Evolutionary conservation across 768 basidiomycete genomes (phyloP).

Genomic region (Russula griseocarnosa): DNA sequence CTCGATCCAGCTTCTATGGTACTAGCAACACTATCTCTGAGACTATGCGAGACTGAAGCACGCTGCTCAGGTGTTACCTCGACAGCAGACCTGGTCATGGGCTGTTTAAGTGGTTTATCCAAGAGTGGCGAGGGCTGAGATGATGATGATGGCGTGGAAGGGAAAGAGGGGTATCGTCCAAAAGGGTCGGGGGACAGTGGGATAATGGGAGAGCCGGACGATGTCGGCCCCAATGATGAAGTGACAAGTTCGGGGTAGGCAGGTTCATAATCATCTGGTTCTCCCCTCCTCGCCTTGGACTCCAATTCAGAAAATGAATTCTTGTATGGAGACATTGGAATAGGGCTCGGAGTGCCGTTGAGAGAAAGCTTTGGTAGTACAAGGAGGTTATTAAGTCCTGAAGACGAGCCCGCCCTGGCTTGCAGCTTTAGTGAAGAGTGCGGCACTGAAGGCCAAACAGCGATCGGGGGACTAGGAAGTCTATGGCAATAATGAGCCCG

Average conservation of each 20-base stretch:
- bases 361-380: constrained; percentile 62
- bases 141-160: constrained; percentile 1
- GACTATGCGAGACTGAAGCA: not conserved
- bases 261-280: constrained; percentile 49
- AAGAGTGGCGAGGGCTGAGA: constrained; percentile 12
- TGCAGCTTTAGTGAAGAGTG: constrained; percentile 36
- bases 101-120: not conserved
- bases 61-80: constrained; percentile 14
- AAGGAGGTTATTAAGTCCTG: constrained; percentile 36
- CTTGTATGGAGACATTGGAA: constrained; percentile 44
- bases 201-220: constrained; percentile 56
- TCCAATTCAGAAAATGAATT: constrained; percentile 33
- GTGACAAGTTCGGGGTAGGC: constrained; percentile 44
- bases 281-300: constrained; percentile 42
- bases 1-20: constrained; percentile 22
- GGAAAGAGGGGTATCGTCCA: constrained; percentile 57
- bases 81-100: constrained; percentile 10
- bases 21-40: constrained; percentile 7
- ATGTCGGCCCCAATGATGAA: constrained; percentile 31
- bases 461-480: not conserved
- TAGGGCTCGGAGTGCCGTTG: constrained; percentile 63
- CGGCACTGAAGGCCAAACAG: constrained; percentile 45
- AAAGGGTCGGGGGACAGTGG: constrained; percentile 86
- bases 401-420: constrained; percentile 5
- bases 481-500: constrained; percentile 8